Percentiles rank a stretch among this genome's conserved stretches.
These are phyloP conservation scores for Diplodia mutila DNA, from an alignment of 2,329 filamentous ascomycete genomes.

Conservation along the genomic window DNA sequence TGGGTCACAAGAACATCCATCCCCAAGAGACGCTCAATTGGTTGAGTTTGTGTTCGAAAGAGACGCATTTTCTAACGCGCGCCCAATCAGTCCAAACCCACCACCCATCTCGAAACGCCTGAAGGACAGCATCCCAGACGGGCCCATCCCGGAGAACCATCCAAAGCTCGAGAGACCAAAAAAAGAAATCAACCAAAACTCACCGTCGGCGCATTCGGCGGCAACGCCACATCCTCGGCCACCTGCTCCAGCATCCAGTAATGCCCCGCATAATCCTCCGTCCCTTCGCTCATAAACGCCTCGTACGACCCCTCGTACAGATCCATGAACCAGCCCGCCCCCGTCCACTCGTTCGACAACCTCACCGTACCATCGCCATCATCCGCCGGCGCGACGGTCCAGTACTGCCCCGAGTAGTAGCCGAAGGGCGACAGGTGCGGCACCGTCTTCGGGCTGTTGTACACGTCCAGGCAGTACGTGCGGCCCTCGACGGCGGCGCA, in stretches of 20 bases:
- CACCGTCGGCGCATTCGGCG: constrained; percentile 12
- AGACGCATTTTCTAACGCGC: not conserved
- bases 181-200: not conserved
- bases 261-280: constrained; percentile 1
- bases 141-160: not conserved
- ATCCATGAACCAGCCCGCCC: constrained; percentile 11
- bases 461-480: constrained; percentile 22
- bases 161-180: not conserved
- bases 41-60: not conserved
- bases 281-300: not conserved
- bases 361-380: not conserved
- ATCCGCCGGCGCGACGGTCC: not conserved
- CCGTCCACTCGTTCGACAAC: constrained; percentile 21
- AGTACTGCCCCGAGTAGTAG: constrained; percentile 22
- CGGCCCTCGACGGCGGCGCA: constrained; percentile 9
- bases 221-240: not conserved
- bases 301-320: not conserved
- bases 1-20: not conserved
- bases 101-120: not conserved
- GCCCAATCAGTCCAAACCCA: not conserved
- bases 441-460: not conserved
- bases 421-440: constrained; percentile 17
- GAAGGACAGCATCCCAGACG: not conserved
- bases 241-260: constrained; percentile 17
- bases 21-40: not conserved